These are phyloP conservation scores for Rhytidhysteron rufulum DNA, from an alignment of 2,329 filamentous ascomycete genomes.

Conservation along the genomic window DNA sequence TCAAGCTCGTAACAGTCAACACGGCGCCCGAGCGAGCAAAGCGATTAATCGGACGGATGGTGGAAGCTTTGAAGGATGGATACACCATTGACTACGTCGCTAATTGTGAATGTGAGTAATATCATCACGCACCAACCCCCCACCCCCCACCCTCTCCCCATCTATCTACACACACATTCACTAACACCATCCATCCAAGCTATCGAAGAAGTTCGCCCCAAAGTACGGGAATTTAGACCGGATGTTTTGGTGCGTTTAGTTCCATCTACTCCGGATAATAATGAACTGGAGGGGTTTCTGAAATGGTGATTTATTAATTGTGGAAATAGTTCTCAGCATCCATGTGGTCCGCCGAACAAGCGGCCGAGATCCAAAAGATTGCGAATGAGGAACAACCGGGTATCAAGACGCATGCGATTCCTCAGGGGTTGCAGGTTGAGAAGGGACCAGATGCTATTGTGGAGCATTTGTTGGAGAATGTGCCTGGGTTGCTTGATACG, in stretches of 20 bases:
- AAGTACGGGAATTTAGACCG: slow-evolving; percentile 51
- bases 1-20: slow-evolving; percentile 64
- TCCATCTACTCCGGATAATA: background rate
- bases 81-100: slow-evolving; percentile 62
- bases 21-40: slow-evolving; percentile 63
- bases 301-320: slow-evolving; percentile 1
- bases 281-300: too few species aligned
- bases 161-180: background rate
- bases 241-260: slow-evolving; percentile 50
- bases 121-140: too few species aligned
- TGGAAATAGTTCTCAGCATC: slow-evolving; percentile 58
- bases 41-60: slow-evolving; percentile 57
- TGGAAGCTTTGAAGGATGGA: slow-evolving; percentile 57
- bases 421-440: slow-evolving; percentile 52
- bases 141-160: background rate
- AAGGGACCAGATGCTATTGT: slow-evolving; percentile 55
- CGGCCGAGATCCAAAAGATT: slow-evolving; percentile 41
- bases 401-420: slow-evolving; percentile 52
- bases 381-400: slow-evolving; percentile 45
- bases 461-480: slow-evolving; percentile 46
- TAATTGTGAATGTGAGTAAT: slow-evolving; percentile 60
- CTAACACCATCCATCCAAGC: slow-evolving; percentile 32
- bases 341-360: slow-evolving; percentile 54
- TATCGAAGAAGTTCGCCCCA: slow-evolving; percentile 54
- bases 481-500: slow-evolving; percentile 29